Evolutionary conservation across 768 basidiomycete genomes (phyloP), one percentile per base, ranked within the genome.

Genomic region (Mrakia frigida): DNA sequence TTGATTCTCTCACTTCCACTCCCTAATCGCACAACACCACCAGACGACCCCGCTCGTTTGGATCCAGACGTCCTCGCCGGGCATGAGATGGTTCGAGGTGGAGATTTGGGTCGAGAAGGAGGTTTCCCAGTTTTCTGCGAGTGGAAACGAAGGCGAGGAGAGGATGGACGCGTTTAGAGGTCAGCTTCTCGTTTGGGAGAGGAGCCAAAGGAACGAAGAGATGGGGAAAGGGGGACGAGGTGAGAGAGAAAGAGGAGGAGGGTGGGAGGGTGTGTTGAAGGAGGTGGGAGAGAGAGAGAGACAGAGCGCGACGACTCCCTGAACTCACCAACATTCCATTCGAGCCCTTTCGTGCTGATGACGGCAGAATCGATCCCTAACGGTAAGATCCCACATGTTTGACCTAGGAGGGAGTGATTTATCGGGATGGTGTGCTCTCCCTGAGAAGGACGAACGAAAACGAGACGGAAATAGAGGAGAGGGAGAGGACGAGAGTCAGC

Each of bases 321-420:
- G n/a, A 1, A 85, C 88, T 78, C 80, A 91, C 95, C 87, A 63
- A 97, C 83, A 83, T 99, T 91, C 97, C 97, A 99, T 79, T 88
- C 86, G 46, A 98, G 86, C 0, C 97, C 97, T 0, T 84, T 87
- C 0, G 94, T 98, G 3, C 91, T 88, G n/a, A 98, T 85, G 23
- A 88, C 83, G 0, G 94, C 91, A 6, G 86, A 87, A 39, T 90
- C 90, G 21, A 94, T 84, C 0, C 95, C 97, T 3, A 98, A 87
- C 0, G 97, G 97, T 14, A 99, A 87, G n/a, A 98, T 87, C 0
- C 95, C 97, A 82, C 97, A 99, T 0, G 95, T 98, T 70, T 88
- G 88, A 0, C 95, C 96, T 56, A 97, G 85, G 13, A 89, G 79
- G 0, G 83, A 80, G 79, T 92, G 91, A 80, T 95, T 90, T 61